Conservation (phyloP, 768 basidiomycete species). For the Crassisporium funariophilum region DNA sequence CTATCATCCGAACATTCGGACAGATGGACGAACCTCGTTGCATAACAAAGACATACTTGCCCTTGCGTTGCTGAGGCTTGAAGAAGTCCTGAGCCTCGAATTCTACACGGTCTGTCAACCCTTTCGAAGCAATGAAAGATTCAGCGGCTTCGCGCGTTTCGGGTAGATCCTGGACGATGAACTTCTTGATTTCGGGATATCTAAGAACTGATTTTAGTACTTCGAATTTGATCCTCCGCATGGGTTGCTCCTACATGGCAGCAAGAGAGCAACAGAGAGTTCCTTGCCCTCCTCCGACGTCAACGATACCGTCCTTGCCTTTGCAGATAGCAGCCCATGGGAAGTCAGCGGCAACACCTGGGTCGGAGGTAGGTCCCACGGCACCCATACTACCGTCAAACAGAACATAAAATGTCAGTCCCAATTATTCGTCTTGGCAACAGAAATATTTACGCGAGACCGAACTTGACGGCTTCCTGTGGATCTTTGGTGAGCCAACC, state of each 20-base stretch:
- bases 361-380: constrained; percentile 40
- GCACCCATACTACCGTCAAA: constrained; percentile 40
- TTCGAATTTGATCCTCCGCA: neutral
- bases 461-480: constrained; percentile 37
- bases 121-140: constrained; percentile 34
- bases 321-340: constrained; percentile 35
- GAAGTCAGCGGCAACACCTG: constrained; percentile 41
- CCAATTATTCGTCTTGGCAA: too few relatives aligned
- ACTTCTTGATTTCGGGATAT: constrained; percentile 38
- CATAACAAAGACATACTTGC: constrained; percentile 41
- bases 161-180: constrained; percentile 40
- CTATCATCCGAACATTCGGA: too few relatives aligned
- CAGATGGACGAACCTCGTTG: constrained; percentile 31
- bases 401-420: too few relatives aligned
- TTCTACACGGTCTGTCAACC: constrained; percentile 31
- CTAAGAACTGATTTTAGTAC: constrained; percentile 16
- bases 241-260: constrained; percentile 26
- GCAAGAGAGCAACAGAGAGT: constrained; percentile 41
- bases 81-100: constrained; percentile 44
- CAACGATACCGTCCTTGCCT: constrained; percentile 41
- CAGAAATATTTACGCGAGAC: constrained; percentile 34
- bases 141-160: constrained; percentile 37
- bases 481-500: constrained; percentile 40
- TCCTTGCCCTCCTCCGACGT: constrained; percentile 44
- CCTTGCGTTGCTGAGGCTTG: constrained; percentile 40